A percentile compares a stretch with the other conserved stretches of the same genome.
Evolutionary conservation across 306 rosid species (phyloP).

Genomic region (Ormosia emarginata): DNA sequence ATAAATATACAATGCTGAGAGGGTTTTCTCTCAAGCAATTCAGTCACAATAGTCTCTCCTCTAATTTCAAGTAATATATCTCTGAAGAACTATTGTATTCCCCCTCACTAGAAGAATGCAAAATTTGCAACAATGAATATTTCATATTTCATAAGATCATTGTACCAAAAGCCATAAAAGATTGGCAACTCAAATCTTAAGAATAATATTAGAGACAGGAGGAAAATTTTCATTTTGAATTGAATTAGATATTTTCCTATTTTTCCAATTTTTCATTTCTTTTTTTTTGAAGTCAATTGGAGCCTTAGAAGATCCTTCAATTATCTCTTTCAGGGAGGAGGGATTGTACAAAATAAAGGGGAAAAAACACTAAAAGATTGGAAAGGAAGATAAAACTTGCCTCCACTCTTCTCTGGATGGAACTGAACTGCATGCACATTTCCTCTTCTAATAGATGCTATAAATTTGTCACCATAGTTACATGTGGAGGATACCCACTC

Average conservation of each 20-base stretch:
- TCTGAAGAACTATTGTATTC: neutral
- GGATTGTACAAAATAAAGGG: neutral
- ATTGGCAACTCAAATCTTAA: neutral
- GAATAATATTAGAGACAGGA: neutral
- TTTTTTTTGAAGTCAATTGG: neutral
- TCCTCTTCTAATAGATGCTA: slow-evolving; percentile 87
- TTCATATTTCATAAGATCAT: neutral
- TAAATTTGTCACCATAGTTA: slow-evolving; percentile 81
- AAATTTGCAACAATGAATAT: neutral
- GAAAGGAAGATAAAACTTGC: slow-evolving; percentile 45
- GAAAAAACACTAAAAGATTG: too few relatives aligned
- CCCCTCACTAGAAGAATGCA: neutral
- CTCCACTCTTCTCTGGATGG: slow-evolving; percentile 99
- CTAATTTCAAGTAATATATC: neutral
- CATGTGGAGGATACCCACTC: slow-evolving; percentile 94
- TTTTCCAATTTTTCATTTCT: neutral
- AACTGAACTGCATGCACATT: slow-evolving; percentile 96
- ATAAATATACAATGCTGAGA: too few relatives aligned
- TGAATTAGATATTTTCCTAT: neutral
- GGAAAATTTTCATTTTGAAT: neutral
- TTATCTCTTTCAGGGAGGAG: neutral
- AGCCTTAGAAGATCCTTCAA: neutral
- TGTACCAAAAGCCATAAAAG: neutral
- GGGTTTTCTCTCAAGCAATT: too few relatives aligned
- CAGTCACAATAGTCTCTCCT: too few relatives aligned